These are phyloP conservation scores for Proliferodiscus dingleyae DNA, from an alignment of 2,329 filamentous ascomycete genomes.

Conservation along the genomic window DNA sequence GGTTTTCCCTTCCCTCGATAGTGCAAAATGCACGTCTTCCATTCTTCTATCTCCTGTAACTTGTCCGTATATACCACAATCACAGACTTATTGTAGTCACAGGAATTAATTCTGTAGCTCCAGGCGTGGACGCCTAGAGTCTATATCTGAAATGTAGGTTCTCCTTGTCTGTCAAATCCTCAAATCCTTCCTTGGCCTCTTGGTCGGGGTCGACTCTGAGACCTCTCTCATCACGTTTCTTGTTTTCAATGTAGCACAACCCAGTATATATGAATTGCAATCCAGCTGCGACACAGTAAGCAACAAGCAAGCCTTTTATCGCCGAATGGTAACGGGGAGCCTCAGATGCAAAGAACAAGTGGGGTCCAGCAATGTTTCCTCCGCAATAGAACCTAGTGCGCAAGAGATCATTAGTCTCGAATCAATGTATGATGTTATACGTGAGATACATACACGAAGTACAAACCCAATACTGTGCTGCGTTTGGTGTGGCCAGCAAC, in stretches of 20 bases:
- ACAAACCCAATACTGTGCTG: conserved; percentile 63
- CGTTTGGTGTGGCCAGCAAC: conserved; percentile 72
- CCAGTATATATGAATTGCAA: neutral
- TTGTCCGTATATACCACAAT: too few relatives aligned
- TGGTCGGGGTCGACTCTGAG: conserved; percentile 48
- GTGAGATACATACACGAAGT: conserved; percentile 53
- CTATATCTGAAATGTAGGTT: conserved; percentile 63
- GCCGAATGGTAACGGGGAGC: conserved; percentile 47
- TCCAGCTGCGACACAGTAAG: conserved; percentile 12
- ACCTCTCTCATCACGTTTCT: conserved; percentile 5
- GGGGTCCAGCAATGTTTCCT: conserved; percentile 61
- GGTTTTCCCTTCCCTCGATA: too few relatives aligned
- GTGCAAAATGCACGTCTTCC: too few relatives aligned
- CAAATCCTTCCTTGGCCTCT: conserved; percentile 47
- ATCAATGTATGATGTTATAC: conserved; percentile 1
- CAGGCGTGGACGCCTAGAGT: too few relatives aligned
- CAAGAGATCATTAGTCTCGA: conserved; percentile 59
- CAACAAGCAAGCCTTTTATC: conserved; percentile 43
- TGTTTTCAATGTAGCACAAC: conserved; percentile 12
- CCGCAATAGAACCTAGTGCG: conserved; percentile 61
- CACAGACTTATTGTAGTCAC: too few relatives aligned
- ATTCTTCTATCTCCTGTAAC: too few relatives aligned
- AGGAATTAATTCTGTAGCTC: too few relatives aligned
- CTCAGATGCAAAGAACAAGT: conserved; percentile 53
- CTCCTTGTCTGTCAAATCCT: conserved; percentile 62